Evolutionary conservation across 805 yeast species (phyloP), one percentile per base, ranked within the genome.

Genomic region (Starmerella roubikii): DNA sequence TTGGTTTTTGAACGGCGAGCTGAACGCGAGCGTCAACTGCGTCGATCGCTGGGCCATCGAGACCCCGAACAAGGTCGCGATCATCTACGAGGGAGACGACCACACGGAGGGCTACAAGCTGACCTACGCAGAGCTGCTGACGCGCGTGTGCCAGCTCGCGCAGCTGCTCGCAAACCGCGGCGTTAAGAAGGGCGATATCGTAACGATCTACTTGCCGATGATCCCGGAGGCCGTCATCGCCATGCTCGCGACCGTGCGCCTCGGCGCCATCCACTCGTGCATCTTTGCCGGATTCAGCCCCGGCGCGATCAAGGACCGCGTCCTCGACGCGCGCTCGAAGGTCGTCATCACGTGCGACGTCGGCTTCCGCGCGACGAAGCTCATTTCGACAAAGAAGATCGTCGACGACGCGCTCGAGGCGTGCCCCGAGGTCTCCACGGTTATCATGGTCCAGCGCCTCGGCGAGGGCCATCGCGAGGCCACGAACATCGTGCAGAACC

Each of bases 171-270:
- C 71, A 47, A 69, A 76, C 42, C 76, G 85, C 72, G 98, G 98
- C 41, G 88, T 88, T 51, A 66, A 69, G 51, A 82, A 83, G 62
- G 98, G 98, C 56, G 98, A 88, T 57, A 81, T 93, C 21, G 97
- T 88, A 42, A 97, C 96, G 35, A 81, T 88, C 42, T 88, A 88
- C 63, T 66, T 88, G 58, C 98, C 98, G 56, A 88, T 91, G 98
- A 86, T 86, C 45, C 93, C 97, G 35, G 94, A 86, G 65, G 95
- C 96, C 17, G 67, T 91, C 45, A 74, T 91, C 41, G 80, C 98
- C n/a, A 74, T 88, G 72, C 68, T 88, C 55, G 98, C 98, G 34
- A 77, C 85, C 55, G 81, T 76, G 26, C 77, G 98, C 66, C 65
- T 88, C 41, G 98, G 98, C 58, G 98, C 98, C 25, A 67, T 88